Evolutionary conservation across 2,329 filamentous ascomycete species (phyloP).

Genomic region (Fusarium camptoceras): DNA sequence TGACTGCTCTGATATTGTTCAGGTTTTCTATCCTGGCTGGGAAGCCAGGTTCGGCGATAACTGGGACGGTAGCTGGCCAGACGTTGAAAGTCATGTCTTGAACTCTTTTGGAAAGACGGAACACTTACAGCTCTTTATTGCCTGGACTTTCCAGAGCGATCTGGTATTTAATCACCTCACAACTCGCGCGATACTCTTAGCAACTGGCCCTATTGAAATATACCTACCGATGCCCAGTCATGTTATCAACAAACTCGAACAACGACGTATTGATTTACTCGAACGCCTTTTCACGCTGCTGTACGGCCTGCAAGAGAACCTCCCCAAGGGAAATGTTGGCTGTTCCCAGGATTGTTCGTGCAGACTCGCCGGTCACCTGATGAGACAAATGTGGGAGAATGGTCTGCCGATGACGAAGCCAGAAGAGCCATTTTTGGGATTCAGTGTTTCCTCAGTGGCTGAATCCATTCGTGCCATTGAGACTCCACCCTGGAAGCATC

Average conservation of each 20-base stretch:
- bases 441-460: not conserved
- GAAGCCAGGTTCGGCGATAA: rapidly evolving
- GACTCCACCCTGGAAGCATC: not conserved
- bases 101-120: not conserved
- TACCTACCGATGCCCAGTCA: not conserved
- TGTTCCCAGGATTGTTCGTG: not conserved
- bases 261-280: not conserved
- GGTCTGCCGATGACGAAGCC: not conserved
- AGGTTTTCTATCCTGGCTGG: not conserved
- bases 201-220: not conserved
- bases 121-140: not conserved
- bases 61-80: not conserved
- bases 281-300: not conserved
- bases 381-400: not conserved
- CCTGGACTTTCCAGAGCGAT: not conserved
- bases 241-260: not conserved
- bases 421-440: not conserved
- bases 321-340: rapidly evolving
- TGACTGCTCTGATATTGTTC: not conserved
- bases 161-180: rapidly evolving
- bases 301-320: not conserved
- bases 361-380: not conserved
- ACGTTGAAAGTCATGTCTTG: rapidly evolving
- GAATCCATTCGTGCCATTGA: rapidly evolving
- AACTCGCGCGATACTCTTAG: not conserved